These are phyloP conservation scores for Cornus florida DNA, from an alignment of 148 eudicot genomes.

Conservation along the genomic window DNA sequence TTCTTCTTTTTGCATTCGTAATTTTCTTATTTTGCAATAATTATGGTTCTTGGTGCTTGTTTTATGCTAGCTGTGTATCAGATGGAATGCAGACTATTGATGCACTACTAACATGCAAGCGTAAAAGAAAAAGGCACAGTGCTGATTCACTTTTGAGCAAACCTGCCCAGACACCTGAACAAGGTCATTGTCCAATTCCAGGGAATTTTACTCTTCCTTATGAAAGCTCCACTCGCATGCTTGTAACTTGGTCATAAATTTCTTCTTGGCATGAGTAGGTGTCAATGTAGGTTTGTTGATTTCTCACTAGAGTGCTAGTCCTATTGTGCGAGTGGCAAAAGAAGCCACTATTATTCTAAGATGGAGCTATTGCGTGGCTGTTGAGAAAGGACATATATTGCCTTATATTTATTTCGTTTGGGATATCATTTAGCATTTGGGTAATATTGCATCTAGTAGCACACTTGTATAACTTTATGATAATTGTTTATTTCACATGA, in stretches of 20 bases:
- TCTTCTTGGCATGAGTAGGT: background rate
- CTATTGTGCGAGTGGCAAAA: background rate
- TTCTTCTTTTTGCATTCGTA: background rate
- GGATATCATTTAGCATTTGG: background rate
- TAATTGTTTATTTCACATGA: too few relatives aligned
- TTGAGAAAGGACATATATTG: background rate
- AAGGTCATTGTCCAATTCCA: conserved; percentile 39
- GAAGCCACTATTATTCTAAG: background rate
- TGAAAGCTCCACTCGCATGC: background rate
- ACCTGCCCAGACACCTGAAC: conserved; percentile 39
- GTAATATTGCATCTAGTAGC: background rate
- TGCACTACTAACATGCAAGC: conserved; percentile 82
- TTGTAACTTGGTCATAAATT: background rate
- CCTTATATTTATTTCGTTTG: background rate
- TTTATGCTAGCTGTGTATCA: conserved; percentile 81
- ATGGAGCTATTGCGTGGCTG: background rate
- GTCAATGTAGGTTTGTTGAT: conserved; percentile 1
- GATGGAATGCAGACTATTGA: conserved; percentile 94
- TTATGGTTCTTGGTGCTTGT: conserved; percentile 26
- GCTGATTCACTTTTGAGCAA: conserved; percentile 35
- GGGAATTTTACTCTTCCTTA: background rate
- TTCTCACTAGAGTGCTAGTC: background rate
- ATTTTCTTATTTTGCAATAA: conserved; percentile 17
- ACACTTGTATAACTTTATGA: background rate
- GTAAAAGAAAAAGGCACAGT: conserved; percentile 79